Base-by-base conservation (phyloP, 2,329 filamentous ascomycete species). In the Aspergillus novofumigatus region DNA sequence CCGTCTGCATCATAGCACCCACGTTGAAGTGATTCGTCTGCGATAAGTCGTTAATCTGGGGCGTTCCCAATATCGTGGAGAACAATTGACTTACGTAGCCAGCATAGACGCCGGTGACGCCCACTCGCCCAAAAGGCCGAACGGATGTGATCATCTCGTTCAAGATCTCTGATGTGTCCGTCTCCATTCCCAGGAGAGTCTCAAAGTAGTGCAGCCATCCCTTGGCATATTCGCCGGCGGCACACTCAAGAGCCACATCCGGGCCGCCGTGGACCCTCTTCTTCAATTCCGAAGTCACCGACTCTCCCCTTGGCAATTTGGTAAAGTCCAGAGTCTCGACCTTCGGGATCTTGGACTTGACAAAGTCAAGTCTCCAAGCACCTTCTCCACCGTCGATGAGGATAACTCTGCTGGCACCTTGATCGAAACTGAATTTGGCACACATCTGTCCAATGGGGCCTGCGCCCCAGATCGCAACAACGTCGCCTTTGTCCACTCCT, bases 381-480 rank as follows among this genome's bases (percentile, higher is more conserved):
- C 81, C 85, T 58, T 83, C 59, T 51, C 85, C 90, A 3, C 83
- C 84, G 69, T 96, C 92, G 62, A 96, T 86, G 60, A 92, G 83
- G 64, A 95, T 92, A 60, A 96, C 81, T 59, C 89, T 83, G 49
- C 77, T 81, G 0, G 91, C 91, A 8, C 90, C 90, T 55, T 91
- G 85, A n/a, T 84, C 75, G 55, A 90, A 79, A 0, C 87, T 77
- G 70, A 86, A 87, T 44, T 86, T 79, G 1, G 87, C 89, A 2
- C 82, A 85, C 76, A 93, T 95, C 53, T 90, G 90, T 0, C 92
- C 91, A 52, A 96, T 90, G 0, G 91, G 92, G 0, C 91, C 91
- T 0, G 87, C 90, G n/a, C 91, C 91, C 84, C 90, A 96, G 59
- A 95, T 86, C 35, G 90, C 91, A 1, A 96, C 91, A 1, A 86